Percentiles rank a stretch among this genome's conserved stretches.
Conservation (phyloP, 2,329 filamentous ascomycete species). For the Diaporthe ampelina region DNA sequence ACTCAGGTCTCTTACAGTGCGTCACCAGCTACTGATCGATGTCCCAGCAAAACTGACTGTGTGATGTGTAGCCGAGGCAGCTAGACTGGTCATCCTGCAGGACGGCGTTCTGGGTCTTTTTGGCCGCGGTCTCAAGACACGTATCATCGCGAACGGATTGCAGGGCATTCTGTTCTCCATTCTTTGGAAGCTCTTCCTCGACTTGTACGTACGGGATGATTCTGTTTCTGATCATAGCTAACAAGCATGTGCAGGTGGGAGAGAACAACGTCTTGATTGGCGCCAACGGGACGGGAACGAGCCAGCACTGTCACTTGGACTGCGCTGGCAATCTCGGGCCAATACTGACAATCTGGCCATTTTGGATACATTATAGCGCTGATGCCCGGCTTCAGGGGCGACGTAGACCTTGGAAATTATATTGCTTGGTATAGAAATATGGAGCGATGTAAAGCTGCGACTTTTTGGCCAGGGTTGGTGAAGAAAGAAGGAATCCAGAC, state of each 20-base stretch:
- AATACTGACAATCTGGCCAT: no score
- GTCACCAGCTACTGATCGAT: background rate
- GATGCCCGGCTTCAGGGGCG: no score
- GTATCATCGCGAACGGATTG: constrained; percentile 62
- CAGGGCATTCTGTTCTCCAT: constrained; percentile 63
- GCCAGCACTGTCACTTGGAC: background rate
- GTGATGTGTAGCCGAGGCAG: constrained; percentile 55
- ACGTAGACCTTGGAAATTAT: background rate
- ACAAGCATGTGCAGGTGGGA: constrained; percentile 7
- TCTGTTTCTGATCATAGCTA: background rate
- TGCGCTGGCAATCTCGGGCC: background rate
- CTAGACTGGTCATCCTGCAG: constrained; percentile 54
- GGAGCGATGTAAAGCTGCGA: background rate
- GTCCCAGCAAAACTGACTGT: background rate
- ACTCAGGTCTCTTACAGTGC: constrained; percentile 61
- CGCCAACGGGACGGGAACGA: no score
- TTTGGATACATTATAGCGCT: background rate
- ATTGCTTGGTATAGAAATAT: background rate
- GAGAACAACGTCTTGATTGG: constrained; percentile 2
- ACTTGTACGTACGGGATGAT: constrained; percentile 54
- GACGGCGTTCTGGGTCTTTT: constrained; percentile 60
- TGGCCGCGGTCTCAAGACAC: constrained; percentile 61
- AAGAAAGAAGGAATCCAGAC: background rate
- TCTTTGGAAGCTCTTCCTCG: constrained; percentile 63
- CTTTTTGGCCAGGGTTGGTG: background rate